Conservation (phyloP, 768 basidiomycete genomes). For the Naganishia vaughanmartiniae region DNA sequence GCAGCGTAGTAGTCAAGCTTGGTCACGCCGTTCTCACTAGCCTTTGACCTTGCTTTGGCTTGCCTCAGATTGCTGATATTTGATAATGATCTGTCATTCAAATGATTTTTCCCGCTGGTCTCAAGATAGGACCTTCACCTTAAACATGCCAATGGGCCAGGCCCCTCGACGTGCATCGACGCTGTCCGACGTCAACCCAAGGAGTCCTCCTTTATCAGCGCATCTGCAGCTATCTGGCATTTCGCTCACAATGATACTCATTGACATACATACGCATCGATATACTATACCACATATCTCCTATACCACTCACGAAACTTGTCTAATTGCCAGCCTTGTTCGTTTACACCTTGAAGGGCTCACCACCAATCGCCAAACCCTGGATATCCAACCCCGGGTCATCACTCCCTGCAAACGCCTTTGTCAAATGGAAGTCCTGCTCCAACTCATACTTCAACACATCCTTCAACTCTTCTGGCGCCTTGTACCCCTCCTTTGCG, state of each 20-base stretch:
- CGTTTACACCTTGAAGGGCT: neutral
- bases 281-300: neutral
- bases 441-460: conserved; percentile 21
- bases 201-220: neutral
- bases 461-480: conserved; percentile 14
- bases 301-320: neutral
- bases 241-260: neutral
- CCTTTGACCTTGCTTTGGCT: too few species aligned
- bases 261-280: neutral
- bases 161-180: too few species aligned
- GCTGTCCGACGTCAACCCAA: too few species aligned
- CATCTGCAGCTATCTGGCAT: neutral
- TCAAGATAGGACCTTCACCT: too few species aligned
- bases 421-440: conserved; percentile 20
- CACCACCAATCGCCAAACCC: conserved; percentile 18
- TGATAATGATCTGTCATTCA: too few species aligned
- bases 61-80: too few species aligned
- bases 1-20: too few species aligned
- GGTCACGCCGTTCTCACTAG: too few species aligned
- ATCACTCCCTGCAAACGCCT: neutral
- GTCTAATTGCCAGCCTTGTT: neutral
- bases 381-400: conserved; percentile 19
- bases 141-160: too few species aligned
- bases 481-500: conserved; percentile 7
- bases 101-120: too few species aligned